Conservation (phyloP, 495 filamentous ascomycete genomes). For the Chaetomium tenue region DNA sequence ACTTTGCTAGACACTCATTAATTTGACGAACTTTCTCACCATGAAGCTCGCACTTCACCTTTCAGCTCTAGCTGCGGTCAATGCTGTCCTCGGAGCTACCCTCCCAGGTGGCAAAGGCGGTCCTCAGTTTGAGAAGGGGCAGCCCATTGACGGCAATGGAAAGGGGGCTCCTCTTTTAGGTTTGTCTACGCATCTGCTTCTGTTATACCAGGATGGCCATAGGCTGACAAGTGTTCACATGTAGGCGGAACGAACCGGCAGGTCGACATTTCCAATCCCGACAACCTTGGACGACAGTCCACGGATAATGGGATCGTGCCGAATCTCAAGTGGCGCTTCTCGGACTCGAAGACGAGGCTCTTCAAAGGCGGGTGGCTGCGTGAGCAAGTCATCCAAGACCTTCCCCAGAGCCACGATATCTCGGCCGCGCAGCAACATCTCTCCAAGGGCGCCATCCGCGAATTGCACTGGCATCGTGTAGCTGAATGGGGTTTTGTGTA, state of each 20-base stretch:
- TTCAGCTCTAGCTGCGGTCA: constrained; percentile 4
- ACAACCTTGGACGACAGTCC: constrained; percentile 55
- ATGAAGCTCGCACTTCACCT: constrained; percentile 21
- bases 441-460: constrained; percentile 59
- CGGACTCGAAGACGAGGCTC: constrained; percentile 58
- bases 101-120: not conserved
- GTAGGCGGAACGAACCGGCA: constrained; percentile 51
- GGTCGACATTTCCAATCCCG: constrained; percentile 58
- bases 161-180: constrained; percentile 58
- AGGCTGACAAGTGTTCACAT: constrained; percentile 15
- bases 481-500: constrained; percentile 68
- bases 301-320: constrained; percentile 60
- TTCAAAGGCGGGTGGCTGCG: constrained; percentile 63
- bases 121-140: constrained; percentile 44
- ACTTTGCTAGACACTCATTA: not conserved
- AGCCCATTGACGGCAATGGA: constrained; percentile 55
- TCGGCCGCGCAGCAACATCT: constrained; percentile 63
- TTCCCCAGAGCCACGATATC: constrained; percentile 61
- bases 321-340: constrained; percentile 66
- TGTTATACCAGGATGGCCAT: not conserved
- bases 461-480: constrained; percentile 66
- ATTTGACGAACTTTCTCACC: not conserved
- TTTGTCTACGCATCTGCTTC: constrained; percentile 35
- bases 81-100: constrained; percentile 13
- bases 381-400: constrained; percentile 59